These are phyloP conservation scores for Trichoderma harzianum DNA, from an alignment of 2,329 filamentous ascomycete genomes.

Conservation along the genomic window DNA sequence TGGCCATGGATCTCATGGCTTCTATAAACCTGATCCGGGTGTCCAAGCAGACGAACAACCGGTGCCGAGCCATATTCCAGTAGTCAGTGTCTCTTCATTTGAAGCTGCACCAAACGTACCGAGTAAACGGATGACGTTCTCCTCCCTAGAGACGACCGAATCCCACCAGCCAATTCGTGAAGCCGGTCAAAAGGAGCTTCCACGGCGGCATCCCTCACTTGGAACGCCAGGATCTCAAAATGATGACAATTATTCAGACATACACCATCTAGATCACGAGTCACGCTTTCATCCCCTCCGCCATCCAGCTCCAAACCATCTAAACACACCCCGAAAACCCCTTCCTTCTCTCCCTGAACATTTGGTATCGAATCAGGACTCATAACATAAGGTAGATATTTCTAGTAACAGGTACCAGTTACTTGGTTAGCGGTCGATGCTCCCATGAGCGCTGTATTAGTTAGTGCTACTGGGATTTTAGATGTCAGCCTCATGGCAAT, in stretches of 20 bases:
- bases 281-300: neutral
- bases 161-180: neutral
- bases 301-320: constrained; percentile 12
- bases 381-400: neutral
- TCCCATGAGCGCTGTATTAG: neutral
- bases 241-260: constrained; percentile 18
- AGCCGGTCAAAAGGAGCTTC: constrained; percentile 19
- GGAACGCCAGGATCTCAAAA: constrained; percentile 24
- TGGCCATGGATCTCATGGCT: constrained; percentile 16
- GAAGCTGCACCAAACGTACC: neutral
- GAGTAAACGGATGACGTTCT: neutral
- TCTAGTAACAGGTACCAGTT: neutral
- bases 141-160: neutral
- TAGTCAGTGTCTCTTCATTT: neutral
- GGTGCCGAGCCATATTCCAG: neutral
- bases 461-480: neutral
- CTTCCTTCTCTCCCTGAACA: constrained; percentile 33
- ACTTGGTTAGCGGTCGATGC: neutral
- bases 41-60: neutral
- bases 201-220: constrained; percentile 30
- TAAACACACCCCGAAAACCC: constrained; percentile 37
- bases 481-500: neutral
- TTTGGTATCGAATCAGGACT: constrained; percentile 4
- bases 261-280: constrained; percentile 2
- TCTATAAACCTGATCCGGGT: neutral